phyloP scores from a whole-genome alignment of 371 early-diverging fungal genomes.

The Saksenaea vasiformis region DNA sequence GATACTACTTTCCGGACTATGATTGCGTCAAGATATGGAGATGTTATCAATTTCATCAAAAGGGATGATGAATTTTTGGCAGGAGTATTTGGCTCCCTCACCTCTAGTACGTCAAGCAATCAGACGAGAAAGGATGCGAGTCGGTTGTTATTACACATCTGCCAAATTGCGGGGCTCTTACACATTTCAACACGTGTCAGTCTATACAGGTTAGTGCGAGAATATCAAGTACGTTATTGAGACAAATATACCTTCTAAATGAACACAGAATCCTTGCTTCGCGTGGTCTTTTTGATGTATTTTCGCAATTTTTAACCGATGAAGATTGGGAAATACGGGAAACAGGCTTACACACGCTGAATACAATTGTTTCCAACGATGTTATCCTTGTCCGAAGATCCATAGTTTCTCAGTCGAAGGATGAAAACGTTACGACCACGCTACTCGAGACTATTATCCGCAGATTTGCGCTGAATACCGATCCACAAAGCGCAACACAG shows the following conservation, averaged over 20 bases:
- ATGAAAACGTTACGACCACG: conserved; percentile 28
- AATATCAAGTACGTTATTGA: background rate
- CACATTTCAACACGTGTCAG: conserved; percentile 58
- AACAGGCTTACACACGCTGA: conserved; percentile 70
- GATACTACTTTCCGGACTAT: conserved; percentile 44
- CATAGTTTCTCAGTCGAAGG: conserved; percentile 61
- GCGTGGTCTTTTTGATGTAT: conserved; percentile 74
- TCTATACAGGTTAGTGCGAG: conserved; percentile 48
- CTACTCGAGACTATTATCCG: conserved; percentile 66
- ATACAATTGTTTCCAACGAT: conserved; percentile 76
- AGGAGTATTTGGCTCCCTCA: conserved; percentile 70
- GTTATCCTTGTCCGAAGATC: conserved; percentile 71
- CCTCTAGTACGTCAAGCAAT: conserved; percentile 26
- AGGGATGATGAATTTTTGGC: conserved; percentile 64
- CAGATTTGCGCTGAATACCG: conserved; percentile 57
- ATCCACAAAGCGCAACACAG: conserved; percentile 69
- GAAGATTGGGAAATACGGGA: conserved; percentile 54
- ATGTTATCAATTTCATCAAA: conserved; percentile 76
- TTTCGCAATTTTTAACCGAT: conserved; percentile 65
- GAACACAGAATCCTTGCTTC: conserved; percentile 59
- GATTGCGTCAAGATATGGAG: conserved; percentile 77
- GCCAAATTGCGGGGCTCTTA: conserved; percentile 66
- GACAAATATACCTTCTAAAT: background rate
- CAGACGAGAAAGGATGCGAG: conserved; percentile 67
- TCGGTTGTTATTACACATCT: conserved; percentile 78